These are phyloP conservation scores for Fusarium luffae DNA, from an alignment of 2,329 filamentous ascomycete genomes.

Conservation along the genomic window DNA sequence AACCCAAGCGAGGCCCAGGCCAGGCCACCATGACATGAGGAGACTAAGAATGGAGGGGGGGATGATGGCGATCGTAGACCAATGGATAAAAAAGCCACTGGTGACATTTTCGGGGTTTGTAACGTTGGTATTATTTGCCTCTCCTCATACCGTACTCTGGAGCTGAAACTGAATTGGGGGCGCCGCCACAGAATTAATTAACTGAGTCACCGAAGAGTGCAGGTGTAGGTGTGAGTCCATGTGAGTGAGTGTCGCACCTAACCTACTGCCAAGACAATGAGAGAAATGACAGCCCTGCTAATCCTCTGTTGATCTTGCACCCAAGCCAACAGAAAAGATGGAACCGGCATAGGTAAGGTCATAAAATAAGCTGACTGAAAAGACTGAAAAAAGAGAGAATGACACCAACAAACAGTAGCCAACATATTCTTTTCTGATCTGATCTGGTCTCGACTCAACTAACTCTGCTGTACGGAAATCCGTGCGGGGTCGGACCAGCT, in stretches of 20 bases:
- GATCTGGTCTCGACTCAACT: not conserved
- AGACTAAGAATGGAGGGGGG: not conserved
- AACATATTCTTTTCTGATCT: not conserved
- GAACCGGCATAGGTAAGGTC: not conserved
- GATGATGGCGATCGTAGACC: not conserved
- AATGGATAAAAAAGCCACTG: not conserved
- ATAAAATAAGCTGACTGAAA: not conserved
- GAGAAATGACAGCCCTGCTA: not conserved
- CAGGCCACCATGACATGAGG: not conserved
- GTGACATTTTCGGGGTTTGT: not conserved
- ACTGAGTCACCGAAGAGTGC: not conserved
- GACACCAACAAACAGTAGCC: not conserved
- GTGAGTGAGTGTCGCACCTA: not conserved
- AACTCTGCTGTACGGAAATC: not conserved
- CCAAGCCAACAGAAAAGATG: not conserved
- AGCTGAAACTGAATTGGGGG: slow-evolving; percentile 3
- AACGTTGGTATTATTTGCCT: not conserved
- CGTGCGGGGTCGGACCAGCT: not conserved
- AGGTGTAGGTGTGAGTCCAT: not conserved
- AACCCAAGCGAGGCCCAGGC: not conserved
- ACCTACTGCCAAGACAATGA: not conserved
- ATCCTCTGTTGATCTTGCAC: not conserved
- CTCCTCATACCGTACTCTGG: too few relatives aligned
- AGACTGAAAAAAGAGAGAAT: not conserved
- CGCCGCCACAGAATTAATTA: not conserved